Evolutionary conservation across 2,329 filamentous ascomycete genomes (phyloP).

Genomic region (Claviceps monticola): DNA sequence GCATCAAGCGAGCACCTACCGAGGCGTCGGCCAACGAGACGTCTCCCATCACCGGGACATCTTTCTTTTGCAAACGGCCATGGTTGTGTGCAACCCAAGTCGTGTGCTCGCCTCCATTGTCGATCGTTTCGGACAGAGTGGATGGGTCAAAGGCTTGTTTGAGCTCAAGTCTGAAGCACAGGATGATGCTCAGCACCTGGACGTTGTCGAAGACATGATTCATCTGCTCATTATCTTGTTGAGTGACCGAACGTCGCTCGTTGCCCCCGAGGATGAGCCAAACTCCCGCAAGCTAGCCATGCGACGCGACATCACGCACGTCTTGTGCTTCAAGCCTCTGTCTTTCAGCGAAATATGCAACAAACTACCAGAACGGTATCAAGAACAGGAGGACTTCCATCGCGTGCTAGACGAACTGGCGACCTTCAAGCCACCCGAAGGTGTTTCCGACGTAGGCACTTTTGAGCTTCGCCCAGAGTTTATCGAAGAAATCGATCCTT

Average conservation of each 20-base stretch:
- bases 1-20: conserved; percentile 89
- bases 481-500: conserved; percentile 82
- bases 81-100: conserved; percentile 73
- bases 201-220: conserved; percentile 90
- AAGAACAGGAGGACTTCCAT: conserved; percentile 81
- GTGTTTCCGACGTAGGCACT: conserved; percentile 79
- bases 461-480: conserved; percentile 85
- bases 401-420: conserved; percentile 77
- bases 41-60: conserved; percentile 91
- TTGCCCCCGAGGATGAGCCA: conserved; percentile 51
- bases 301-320: conserved; percentile 80
- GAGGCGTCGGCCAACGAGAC: conserved; percentile 77
- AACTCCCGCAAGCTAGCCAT: conserved; percentile 57
- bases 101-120: conserved; percentile 79
- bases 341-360: conserved; percentile 85
- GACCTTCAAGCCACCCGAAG: conserved; percentile 79
- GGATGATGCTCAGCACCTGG: conserved; percentile 77
- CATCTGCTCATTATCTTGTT: conserved; percentile 84
- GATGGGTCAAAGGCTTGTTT: conserved; percentile 78
- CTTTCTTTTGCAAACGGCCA: conserved; percentile 79
- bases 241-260: conserved; percentile 72
- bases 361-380: conserved; percentile 76
- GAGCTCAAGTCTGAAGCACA: conserved; percentile 57
- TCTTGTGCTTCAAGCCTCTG: conserved; percentile 89
- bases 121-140: conserved; percentile 77